Conservation (phyloP, 2,329 filamentous ascomycete genomes). For the Capronia epimyces region DNA sequence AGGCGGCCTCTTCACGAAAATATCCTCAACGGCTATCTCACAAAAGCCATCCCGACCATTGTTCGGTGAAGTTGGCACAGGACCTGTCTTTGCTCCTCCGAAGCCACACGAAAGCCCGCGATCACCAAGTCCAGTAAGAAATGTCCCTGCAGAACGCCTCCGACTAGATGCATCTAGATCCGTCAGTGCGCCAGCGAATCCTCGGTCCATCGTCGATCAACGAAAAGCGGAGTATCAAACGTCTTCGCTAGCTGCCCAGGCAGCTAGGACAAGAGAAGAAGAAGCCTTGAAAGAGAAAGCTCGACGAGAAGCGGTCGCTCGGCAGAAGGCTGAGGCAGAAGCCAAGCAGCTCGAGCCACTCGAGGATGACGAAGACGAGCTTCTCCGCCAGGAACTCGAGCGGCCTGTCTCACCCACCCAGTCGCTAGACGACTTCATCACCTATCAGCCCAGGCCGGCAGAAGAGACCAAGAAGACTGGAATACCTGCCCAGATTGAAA, state of each 20-base stretch:
- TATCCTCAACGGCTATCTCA: conserved; percentile 32
- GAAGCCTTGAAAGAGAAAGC: conserved; percentile 24
- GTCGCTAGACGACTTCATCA: conserved; percentile 45
- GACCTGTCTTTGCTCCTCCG: conserved; percentile 36
- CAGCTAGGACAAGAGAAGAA: conserved; percentile 22
- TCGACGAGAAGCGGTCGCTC: conserved; percentile 22
- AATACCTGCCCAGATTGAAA: conserved; percentile 47
- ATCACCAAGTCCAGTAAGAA: conserved; percentile 45
- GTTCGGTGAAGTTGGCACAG: conserved; percentile 43
- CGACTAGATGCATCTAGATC: conserved; percentile 35
- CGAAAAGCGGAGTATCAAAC: conserved; percentile 37
- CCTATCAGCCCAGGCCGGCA: conserved; percentile 44
- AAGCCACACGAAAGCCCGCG: conserved; percentile 37
- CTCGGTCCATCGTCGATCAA: conserved; percentile 37
- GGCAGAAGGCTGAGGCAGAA: conserved; percentile 25
- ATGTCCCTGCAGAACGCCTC: conserved; percentile 31
- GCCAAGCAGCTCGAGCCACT: conserved; percentile 36
- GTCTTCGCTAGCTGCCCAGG: conserved; percentile 25
- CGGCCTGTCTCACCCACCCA: conserved; percentile 40
- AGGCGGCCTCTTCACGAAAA: conserved; percentile 39
- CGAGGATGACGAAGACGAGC: conserved; percentile 46
- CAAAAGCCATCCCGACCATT: conserved; percentile 33
- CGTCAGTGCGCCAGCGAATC: conserved; percentile 36
- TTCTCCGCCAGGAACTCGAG: conserved; percentile 42
- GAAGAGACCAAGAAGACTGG: conserved; percentile 41